Evolutionary conservation across 2,329 filamentous ascomycete genomes (phyloP).

Genomic region (Aspergillus oerlinghausenensis): DNA sequence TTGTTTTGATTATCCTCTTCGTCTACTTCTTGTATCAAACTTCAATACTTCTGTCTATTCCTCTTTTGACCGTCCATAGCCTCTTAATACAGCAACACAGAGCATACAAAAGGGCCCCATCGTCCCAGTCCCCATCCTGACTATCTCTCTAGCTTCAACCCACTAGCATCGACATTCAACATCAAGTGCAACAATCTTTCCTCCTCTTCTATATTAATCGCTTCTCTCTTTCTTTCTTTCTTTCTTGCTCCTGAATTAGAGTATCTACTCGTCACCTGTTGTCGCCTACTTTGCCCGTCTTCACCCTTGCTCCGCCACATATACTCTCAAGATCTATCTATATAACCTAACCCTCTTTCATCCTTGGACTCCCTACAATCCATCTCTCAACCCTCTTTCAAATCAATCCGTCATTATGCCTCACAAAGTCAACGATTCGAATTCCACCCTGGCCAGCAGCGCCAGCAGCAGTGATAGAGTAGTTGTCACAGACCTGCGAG

Average conservation of each 20-base stretch:
- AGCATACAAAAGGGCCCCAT: slow-evolving; percentile 1
- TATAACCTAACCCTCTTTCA: background rate
- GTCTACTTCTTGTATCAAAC: slow-evolving; percentile 9
- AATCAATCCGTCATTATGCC: slow-evolving; percentile 23
- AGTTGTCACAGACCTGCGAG: slow-evolving; percentile 26
- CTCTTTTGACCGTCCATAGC: slow-evolving; percentile 3
- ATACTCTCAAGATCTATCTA: background rate
- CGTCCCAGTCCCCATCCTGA: slow-evolving; percentile 2
- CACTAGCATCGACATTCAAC: background rate
- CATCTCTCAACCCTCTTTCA: background rate
- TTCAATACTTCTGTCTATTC: slow-evolving; percentile 9
- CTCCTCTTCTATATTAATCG: slow-evolving; percentile 1
- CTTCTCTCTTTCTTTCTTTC: slow-evolving; percentile 4
- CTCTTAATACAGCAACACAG: slow-evolving; percentile 1
- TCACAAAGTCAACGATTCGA: slow-evolving; percentile 34
- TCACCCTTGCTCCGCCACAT: slow-evolving; percentile 5
- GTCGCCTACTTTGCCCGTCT: background rate
- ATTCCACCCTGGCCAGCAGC: slow-evolving; percentile 30
- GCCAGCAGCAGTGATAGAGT: slow-evolving; percentile 27
- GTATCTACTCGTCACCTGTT: background rate
- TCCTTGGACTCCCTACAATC: background rate
- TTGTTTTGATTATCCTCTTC: slow-evolving; percentile 7
- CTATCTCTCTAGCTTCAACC: slow-evolving; percentile 1
- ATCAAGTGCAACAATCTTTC: background rate
- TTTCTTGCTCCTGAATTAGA: slow-evolving; percentile 12